These are phyloP conservation scores for Hylodesmum podocarpum DNA, from an alignment of 306 rosid species.

Conservation along the genomic window DNA sequence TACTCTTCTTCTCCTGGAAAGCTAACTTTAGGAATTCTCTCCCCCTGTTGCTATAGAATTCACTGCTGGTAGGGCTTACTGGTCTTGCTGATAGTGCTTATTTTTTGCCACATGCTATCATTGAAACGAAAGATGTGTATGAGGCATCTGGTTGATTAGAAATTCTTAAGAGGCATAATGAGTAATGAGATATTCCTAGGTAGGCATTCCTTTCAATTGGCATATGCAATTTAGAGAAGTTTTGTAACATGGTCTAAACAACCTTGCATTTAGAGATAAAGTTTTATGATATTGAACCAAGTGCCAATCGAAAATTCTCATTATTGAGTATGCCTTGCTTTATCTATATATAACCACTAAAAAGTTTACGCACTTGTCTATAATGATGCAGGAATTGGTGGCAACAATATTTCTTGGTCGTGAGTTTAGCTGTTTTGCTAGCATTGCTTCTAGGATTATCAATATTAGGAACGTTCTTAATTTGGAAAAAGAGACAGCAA, in stretches of 20 bases:
- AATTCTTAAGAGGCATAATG: neutral
- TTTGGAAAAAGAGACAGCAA: constrained; percentile 64
- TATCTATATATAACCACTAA: constrained; percentile 13
- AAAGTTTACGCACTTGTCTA: constrained; percentile 5
- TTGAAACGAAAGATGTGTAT: neutral
- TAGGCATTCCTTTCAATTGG: constrained; percentile 1
- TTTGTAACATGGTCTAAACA: neutral
- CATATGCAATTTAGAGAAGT: neutral
- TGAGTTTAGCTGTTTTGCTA: constrained; percentile 45
- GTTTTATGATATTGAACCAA: constrained; percentile 7
- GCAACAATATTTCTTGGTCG: constrained; percentile 48
- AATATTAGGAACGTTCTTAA: constrained; percentile 54
- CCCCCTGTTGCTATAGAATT: neutral
- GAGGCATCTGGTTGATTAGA: neutral
- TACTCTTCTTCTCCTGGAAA: neutral
- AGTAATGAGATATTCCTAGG: neutral
- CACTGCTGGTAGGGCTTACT: neutral
- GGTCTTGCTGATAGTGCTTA: neutral
- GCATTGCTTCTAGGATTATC: constrained; percentile 50
- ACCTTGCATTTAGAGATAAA: neutral
- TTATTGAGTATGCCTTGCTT: neutral
- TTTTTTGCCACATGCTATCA: neutral
- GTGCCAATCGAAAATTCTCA: constrained; percentile 4
- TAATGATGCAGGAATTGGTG: constrained; percentile 66
- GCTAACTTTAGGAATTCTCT: neutral